Conservation (phyloP, 2,329 filamentous ascomycete species). For the Botrytis squamosa region DNA sequence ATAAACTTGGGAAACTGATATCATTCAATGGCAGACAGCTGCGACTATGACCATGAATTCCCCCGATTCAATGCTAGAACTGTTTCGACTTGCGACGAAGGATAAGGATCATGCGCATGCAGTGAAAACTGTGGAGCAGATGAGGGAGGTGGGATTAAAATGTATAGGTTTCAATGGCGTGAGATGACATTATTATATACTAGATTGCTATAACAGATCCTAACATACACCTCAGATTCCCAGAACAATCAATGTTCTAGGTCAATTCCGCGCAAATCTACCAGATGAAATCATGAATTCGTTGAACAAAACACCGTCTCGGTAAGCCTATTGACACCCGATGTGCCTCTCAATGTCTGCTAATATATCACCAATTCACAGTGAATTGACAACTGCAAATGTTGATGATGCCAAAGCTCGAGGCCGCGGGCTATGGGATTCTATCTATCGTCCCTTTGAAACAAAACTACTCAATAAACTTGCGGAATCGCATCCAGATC, state of each 20-base stretch:
- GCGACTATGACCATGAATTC: slow-evolving; percentile 86
- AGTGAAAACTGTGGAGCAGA: slow-evolving; percentile 57
- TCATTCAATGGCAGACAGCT: slow-evolving; percentile 56
- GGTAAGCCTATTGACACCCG: slow-evolving; percentile 21
- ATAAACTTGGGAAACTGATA: not conserved
- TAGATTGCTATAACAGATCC: not conserved
- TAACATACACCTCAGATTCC: slow-evolving; percentile 52
- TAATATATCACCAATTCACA: slow-evolving; percentile 9
- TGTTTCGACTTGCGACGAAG: slow-evolving; percentile 41
- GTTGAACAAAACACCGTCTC: slow-evolving; percentile 58
- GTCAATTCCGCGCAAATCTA: slow-evolving; percentile 65
- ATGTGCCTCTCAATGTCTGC: not conserved
- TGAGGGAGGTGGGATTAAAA: slow-evolving; percentile 73
- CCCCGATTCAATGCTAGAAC: slow-evolving; percentile 66
- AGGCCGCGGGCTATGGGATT: slow-evolving; percentile 69
- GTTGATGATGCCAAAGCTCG: slow-evolving; percentile 55
- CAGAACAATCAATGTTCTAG: slow-evolving; percentile 78
- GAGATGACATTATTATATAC: not conserved
- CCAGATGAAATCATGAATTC: slow-evolving; percentile 52
- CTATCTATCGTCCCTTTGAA: slow-evolving; percentile 74
- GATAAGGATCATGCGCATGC: slow-evolving; percentile 31
- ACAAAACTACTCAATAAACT: slow-evolving; percentile 69
- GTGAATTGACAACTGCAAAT: slow-evolving; percentile 43
- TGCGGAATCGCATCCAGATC: slow-evolving; percentile 72
- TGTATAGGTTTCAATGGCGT: slow-evolving; percentile 75